These are phyloP conservation scores for Eremothecium coryli DNA, from an alignment of 1,139 yeast genomes.

Conservation along the genomic window DNA sequence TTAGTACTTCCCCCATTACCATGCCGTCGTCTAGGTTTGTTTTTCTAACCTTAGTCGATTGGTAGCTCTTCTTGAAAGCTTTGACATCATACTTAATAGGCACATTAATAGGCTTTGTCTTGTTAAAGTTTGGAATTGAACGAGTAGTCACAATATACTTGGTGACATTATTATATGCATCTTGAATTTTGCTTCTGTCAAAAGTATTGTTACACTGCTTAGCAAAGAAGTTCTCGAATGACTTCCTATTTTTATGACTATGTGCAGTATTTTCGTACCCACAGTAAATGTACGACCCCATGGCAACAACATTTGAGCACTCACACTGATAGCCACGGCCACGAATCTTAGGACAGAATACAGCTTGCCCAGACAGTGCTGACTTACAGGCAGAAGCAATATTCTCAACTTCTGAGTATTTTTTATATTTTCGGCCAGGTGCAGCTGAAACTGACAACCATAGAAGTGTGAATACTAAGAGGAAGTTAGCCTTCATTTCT, in stretches of 20 bases:
- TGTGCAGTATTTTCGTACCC: slow-evolving; percentile 15
- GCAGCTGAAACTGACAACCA: too few species aligned
- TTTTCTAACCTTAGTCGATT: slow-evolving; percentile 30
- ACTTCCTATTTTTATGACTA: slow-evolving; percentile 10
- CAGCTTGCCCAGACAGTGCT: slow-evolving; percentile 18
- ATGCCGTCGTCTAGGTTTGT: slow-evolving; percentile 37
- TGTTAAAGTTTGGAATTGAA: slow-evolving; percentile 27
- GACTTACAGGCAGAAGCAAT: slow-evolving; percentile 22
- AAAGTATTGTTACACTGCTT: slow-evolving; percentile 24
- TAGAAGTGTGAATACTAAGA: too few species aligned
- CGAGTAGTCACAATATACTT: slow-evolving; percentile 29
- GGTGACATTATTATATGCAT: slow-evolving; percentile 37
- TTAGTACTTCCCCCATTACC: slow-evolving; percentile 40
- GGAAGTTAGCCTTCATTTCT: too few species aligned
- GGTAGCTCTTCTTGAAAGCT: slow-evolving; percentile 32
- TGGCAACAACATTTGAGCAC: slow-evolving; percentile 23
- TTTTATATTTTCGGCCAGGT: too few species aligned
- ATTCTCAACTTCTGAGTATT: slow-evolving; percentile 14
- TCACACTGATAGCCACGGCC: slow-evolving; percentile 16
- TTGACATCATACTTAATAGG: slow-evolving; percentile 28
- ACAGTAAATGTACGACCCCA: slow-evolving; percentile 27
- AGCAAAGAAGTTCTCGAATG: slow-evolving; percentile 16
- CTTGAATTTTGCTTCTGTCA: slow-evolving; percentile 25
- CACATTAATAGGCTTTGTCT: slow-evolving; percentile 18
- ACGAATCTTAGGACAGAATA: slow-evolving; percentile 17